phyloP scores from a whole-genome alignment of 148 eudicot genomes.

The Pharnaceum exiguum region DNA sequence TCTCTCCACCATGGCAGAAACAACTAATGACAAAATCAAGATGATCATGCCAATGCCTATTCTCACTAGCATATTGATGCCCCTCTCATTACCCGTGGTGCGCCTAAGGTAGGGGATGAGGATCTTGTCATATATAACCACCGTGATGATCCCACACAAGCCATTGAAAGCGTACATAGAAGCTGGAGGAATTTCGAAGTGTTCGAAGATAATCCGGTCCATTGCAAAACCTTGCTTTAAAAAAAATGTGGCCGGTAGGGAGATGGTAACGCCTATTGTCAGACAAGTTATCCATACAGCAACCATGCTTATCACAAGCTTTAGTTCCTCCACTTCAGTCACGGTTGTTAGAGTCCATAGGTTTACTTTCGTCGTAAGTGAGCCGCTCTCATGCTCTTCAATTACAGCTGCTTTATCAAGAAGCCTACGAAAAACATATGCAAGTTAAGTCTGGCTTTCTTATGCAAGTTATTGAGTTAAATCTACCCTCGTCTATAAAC shows the following conservation, averaged over 20 bases:
- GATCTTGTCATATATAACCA: slow-evolving; percentile 39
- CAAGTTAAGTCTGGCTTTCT: neutral
- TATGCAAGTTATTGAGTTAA: no score
- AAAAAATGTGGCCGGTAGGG: slow-evolving; percentile 61
- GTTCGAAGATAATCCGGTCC: slow-evolving; percentile 25
- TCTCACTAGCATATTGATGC: slow-evolving; percentile 46
- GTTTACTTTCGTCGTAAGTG: slow-evolving; percentile 9
- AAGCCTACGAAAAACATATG: slow-evolving; percentile 15
- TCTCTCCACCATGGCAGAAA: slow-evolving; percentile 46
- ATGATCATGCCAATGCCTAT: slow-evolving; percentile 60
- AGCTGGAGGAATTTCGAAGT: slow-evolving; percentile 52
- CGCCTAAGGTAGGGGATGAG: slow-evolving; percentile 45
- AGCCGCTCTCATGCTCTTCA: slow-evolving; percentile 11
- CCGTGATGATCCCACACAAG: slow-evolving; percentile 34
- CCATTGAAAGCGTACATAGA: slow-evolving; percentile 33
- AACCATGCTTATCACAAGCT: slow-evolving; percentile 48
- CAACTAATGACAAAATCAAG: slow-evolving; percentile 29
- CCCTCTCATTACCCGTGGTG: slow-evolving; percentile 45
- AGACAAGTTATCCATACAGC: slow-evolving; percentile 59
- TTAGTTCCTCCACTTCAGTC: slow-evolving; percentile 57
- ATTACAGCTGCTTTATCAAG: slow-evolving; percentile 52
- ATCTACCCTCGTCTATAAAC: no score
- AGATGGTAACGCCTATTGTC: slow-evolving; percentile 48
- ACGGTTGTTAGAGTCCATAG: slow-evolving; percentile 62
- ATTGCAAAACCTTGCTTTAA: slow-evolving; percentile 47